Percentiles rank a stretch among this genome's conserved stretches.
These are phyloP conservation scores for Epichloe bromicola DNA, from an alignment of 2,329 filamentous ascomycete species.

Conservation along the genomic window DNA sequence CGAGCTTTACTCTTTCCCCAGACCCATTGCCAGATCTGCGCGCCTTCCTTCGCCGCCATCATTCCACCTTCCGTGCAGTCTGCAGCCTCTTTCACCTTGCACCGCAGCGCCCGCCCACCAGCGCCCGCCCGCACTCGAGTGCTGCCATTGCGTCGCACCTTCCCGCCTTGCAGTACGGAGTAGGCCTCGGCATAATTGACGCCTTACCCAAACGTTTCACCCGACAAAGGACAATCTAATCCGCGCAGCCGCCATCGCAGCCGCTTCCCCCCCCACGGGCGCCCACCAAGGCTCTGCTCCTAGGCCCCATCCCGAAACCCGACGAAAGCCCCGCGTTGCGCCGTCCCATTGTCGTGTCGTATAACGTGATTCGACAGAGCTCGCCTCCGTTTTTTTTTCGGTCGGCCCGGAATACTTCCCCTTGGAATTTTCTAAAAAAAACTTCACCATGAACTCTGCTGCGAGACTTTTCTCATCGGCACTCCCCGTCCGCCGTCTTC, in stretches of 20 bases:
- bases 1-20: not conserved
- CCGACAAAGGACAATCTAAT: not conserved
- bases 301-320: slow-evolving; percentile 1
- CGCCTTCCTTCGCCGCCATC: not conserved
- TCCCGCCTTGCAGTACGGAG: not conserved
- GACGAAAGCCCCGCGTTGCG: not conserved
- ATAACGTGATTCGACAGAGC: not conserved
- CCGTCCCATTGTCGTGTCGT: not conserved
- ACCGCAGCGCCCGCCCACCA: not conserved
- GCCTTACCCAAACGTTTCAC: not conserved
- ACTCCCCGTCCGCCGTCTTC: slow-evolving; percentile 16
- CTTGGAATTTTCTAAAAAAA: not conserved
- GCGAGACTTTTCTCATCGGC: slow-evolving; percentile 19
- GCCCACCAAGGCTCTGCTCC: not conserved
- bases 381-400: slow-evolving; percentile 10
- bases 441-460: slow-evolving; percentile 15
- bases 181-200: not conserved
- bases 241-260: not conserved
- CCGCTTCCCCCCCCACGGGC: not conserved
- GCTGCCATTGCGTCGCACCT: not conserved
- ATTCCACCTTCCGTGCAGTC: too few relatives aligned
- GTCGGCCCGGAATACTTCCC: slow-evolving; percentile 2
- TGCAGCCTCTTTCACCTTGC: too few relatives aligned
- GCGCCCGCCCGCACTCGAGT: not conserved
- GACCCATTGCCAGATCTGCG: not conserved